phyloP scores from a whole-genome alignment of 169 alveolate genomes.

The Eimeria brunetti region DNA sequence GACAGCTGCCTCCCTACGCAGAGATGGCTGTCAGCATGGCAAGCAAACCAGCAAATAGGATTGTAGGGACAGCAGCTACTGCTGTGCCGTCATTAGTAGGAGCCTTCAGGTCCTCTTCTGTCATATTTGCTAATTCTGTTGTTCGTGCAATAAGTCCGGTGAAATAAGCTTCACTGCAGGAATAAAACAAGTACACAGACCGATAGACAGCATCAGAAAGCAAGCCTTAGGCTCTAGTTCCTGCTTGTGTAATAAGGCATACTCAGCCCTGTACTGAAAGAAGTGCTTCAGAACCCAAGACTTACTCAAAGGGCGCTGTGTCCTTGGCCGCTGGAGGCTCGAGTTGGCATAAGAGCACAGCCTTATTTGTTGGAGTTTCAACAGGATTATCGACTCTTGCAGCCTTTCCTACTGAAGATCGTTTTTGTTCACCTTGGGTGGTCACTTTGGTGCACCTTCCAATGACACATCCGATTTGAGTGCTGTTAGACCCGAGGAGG shows the following conservation, averaged over 20 bases:
- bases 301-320: neutral
- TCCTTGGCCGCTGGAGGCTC: neutral
- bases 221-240: neutral
- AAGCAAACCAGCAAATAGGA: neutral
- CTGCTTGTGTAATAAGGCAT: neutral
- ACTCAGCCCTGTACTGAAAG: neutral
- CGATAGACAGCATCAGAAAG: too few relatives aligned
- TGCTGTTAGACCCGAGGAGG: too few relatives aligned
- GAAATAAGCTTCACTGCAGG: neutral
- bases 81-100: too few relatives aligned
- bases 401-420: too few relatives aligned
- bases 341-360: neutral
- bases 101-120: neutral
- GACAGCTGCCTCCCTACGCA: neutral
- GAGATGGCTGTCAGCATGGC: neutral
- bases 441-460: too few relatives aligned
- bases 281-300: neutral
- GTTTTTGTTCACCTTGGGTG: too few relatives aligned
- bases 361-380: neutral
- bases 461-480: too few relatives aligned
- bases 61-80: neutral
- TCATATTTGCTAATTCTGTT: neutral
- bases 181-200: neutral
- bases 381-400: too few relatives aligned
- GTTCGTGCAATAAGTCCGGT: neutral